Evolutionary conservation across 2,329 filamentous ascomycete species (phyloP).

Genomic region (Penicillium polonicum): DNA sequence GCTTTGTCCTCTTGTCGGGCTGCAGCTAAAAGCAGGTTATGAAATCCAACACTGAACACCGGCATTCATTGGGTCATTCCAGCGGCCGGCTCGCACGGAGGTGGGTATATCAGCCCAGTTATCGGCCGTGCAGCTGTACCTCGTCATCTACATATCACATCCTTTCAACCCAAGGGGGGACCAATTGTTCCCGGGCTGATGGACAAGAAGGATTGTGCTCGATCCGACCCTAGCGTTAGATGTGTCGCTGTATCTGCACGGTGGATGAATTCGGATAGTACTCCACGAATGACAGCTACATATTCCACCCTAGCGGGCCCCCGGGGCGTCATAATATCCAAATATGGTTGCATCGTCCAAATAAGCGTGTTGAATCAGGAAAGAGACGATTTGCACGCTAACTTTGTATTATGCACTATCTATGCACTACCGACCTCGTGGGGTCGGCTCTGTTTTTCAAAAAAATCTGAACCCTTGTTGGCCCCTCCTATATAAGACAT

Average conservation of each 20-base stretch:
- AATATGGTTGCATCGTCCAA: neutral
- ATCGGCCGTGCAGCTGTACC: neutral
- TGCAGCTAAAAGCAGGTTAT: neutral
- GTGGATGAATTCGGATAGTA: neutral
- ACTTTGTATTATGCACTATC: neutral
- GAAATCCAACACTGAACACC: neutral
- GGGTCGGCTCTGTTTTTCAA: neutral
- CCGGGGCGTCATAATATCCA: neutral
- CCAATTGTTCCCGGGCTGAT: neutral
- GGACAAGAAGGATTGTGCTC: neutral
- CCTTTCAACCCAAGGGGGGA: neutral
- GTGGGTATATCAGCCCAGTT: neutral
- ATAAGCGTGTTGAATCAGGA: neutral
- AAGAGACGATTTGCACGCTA: neutral
- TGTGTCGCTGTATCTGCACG: neutral
- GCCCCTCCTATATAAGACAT: neutral
- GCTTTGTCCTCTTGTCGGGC: neutral
- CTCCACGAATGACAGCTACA: constrained; percentile 1
- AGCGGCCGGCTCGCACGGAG: neutral
- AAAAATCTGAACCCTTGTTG: neutral
- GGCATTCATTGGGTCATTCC: neutral
- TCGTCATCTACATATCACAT: constrained; percentile 4
- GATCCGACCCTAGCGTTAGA: neutral
- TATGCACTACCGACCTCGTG: constrained; percentile 3
- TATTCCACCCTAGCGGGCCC: neutral